Percentiles rank a stretch among this genome's conserved stretches.
These are phyloP conservation scores for Aspergillus eucalypticola DNA, from an alignment of 2,329 filamentous ascomycete genomes.

Conservation along the genomic window DNA sequence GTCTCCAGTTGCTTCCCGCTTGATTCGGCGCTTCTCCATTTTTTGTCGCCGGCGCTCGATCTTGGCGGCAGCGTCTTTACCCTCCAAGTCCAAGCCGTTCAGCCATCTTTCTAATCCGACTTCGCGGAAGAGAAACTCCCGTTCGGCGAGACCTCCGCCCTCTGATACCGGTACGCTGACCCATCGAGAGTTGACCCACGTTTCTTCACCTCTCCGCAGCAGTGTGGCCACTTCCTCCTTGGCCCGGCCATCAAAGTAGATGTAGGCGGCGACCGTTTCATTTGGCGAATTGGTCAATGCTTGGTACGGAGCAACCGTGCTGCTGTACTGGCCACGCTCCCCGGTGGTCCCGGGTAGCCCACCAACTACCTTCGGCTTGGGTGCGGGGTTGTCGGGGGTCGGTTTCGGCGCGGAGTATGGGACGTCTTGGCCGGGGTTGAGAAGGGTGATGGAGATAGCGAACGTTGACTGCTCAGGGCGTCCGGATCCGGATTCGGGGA, in stretches of 20 bases:
- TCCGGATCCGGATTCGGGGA: conserved; percentile 66
- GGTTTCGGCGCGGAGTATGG: conserved; percentile 90
- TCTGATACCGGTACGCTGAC: conserved; percentile 89
- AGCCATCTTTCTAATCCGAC: conserved; percentile 95
- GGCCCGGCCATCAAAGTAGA: conserved; percentile 92
- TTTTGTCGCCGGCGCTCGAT: conserved; percentile 63
- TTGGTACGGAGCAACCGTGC: conserved; percentile 77
- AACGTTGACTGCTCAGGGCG: conserved; percentile 94
- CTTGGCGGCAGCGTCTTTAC: conserved; percentile 84
- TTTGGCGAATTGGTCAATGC: conserved; percentile 90
- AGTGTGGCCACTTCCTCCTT: conserved; percentile 98
- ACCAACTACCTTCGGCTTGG: conserved; percentile 78
- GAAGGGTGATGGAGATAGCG: conserved; percentile 94
- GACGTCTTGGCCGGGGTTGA: conserved; percentile 83
- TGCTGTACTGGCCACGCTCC: conserved; percentile 55
- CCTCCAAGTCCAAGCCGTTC: conserved; percentile 92
- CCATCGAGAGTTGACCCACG: conserved; percentile 98
- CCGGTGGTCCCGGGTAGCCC: conserved; percentile 59
- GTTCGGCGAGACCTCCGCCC: conserved; percentile 89
- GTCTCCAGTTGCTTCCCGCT: conserved; percentile 62
- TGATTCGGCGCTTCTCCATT: conserved; percentile 83
- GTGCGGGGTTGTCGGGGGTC: conserved; percentile 72
- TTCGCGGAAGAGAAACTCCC: conserved; percentile 95
- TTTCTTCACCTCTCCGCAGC: conserved; percentile 89
- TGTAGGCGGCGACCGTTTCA: conserved; percentile 97